These are phyloP conservation scores for Amoeboaphelidium protococcarum DNA, from an alignment of 371 early-diverging fungal species.

Conservation along the genomic window DNA sequence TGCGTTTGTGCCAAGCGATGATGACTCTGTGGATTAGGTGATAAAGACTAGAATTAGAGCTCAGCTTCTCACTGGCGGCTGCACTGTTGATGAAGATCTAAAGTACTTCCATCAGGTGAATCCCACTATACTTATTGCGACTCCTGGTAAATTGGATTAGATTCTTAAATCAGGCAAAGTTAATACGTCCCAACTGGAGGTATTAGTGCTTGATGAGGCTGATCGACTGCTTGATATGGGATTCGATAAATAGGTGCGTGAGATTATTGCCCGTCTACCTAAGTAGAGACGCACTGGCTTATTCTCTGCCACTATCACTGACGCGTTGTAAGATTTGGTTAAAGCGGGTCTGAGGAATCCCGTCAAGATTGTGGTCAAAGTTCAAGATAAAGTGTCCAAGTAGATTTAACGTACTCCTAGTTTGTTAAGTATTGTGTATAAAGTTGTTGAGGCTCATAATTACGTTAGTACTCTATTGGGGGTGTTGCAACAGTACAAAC, in stretches of 20 bases:
- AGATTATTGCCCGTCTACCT: slow-evolving; percentile 52
- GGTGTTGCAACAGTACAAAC: slow-evolving; percentile 19
- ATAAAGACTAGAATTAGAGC: slow-evolving; percentile 10
- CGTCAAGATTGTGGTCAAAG: slow-evolving; percentile 55
- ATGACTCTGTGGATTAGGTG: slow-evolving; percentile 8
- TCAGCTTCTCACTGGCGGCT: slow-evolving; percentile 45
- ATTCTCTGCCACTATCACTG: slow-evolving; percentile 95
- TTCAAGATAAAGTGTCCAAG: slow-evolving; percentile 25
- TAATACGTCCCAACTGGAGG: slow-evolving; percentile 53
- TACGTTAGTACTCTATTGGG: slow-evolving; percentile 48
- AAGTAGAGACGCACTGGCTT: slow-evolving; percentile 86
- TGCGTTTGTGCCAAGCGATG: slow-evolving; percentile 12
- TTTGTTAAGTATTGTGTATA: slow-evolving; percentile 40
- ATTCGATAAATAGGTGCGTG: slow-evolving; percentile 45
- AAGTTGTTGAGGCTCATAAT: slow-evolving; percentile 41
- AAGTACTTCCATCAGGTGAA: slow-evolving; percentile 21
- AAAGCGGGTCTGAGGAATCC: slow-evolving; percentile 77
- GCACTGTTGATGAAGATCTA: slow-evolving; percentile 31
- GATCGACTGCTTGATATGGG: slow-evolving; percentile 84
- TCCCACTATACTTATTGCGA: slow-evolving; percentile 72
- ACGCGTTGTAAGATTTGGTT: slow-evolving; percentile 54
- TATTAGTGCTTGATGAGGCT: slow-evolving; percentile 77
- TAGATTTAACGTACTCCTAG: slow-evolving; percentile 31
- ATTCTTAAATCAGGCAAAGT: slow-evolving; percentile 24
- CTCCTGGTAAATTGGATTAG: slow-evolving; percentile 88